Percentiles rank a stretch among this genome's conserved stretches.
Conservation (phyloP, 2,329 filamentous ascomycete species). For the Metarhizium guizhouense region DNA sequence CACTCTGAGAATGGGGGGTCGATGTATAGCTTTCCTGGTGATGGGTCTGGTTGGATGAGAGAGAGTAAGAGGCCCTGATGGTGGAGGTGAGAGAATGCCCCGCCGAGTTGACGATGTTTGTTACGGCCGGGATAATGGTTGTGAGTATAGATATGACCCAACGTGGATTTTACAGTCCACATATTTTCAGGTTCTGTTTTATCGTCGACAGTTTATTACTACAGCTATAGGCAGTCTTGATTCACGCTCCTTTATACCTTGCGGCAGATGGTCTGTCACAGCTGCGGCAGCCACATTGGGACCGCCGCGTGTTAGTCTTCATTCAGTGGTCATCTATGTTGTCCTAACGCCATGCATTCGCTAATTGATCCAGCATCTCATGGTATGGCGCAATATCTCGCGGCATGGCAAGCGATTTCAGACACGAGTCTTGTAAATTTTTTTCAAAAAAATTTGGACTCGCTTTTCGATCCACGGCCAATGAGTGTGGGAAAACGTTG, state of each 20-base stretch:
- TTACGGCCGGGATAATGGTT: background rate
- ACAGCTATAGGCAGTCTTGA: too few species aligned
- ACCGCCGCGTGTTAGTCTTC: too few species aligned
- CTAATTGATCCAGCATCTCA: background rate
- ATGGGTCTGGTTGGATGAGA: background rate
- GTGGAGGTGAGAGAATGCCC: conserved; percentile 8
- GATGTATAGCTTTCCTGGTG: background rate
- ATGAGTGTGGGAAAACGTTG: too few species aligned
- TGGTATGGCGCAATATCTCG: background rate
- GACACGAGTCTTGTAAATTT: background rate
- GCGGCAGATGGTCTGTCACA: too few species aligned
- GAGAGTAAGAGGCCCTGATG: background rate
- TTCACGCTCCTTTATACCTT: too few species aligned
- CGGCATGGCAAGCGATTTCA: background rate
- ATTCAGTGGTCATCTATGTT: too few species aligned
- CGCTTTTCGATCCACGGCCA: too few species aligned
- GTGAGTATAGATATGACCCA: background rate
- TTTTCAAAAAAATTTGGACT: too few species aligned
- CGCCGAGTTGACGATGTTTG: background rate
- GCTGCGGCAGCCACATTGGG: too few species aligned
- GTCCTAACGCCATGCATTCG: too few species aligned
- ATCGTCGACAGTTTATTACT: too few species aligned
- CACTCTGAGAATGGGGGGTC: background rate
- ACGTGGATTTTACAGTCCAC: background rate
- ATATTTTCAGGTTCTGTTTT: too few species aligned